These are phyloP conservation scores for Pisolithus albus DNA, from an alignment of 768 basidiomycete genomes.

Conservation along the genomic window DNA sequence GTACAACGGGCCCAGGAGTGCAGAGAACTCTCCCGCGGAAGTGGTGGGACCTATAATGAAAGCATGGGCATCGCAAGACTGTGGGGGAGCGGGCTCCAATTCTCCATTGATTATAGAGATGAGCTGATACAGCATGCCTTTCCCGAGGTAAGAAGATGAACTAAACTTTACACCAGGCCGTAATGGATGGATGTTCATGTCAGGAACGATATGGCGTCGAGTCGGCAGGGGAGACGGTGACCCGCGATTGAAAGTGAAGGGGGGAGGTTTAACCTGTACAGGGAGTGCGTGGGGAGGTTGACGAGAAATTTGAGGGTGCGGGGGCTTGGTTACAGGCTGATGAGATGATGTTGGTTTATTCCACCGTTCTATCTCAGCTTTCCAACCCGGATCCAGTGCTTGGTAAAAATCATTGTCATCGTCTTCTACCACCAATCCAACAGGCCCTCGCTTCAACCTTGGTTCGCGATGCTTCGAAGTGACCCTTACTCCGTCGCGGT, in stretches of 20 bases:
- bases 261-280: slow-evolving; percentile 8
- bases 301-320: slow-evolving; percentile 8
- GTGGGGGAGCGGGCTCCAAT: slow-evolving; percentile 24
- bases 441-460: slow-evolving; percentile 7
- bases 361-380: slow-evolving; percentile 27
- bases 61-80: slow-evolving; percentile 29
- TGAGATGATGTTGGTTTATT: slow-evolving; percentile 16
- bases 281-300: slow-evolving; percentile 11
- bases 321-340: slow-evolving; percentile 5
- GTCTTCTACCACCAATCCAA: slow-evolving; percentile 35
- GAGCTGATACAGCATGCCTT: slow-evolving; percentile 55
- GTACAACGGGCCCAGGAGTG: slow-evolving; percentile 39
- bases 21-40: slow-evolving; percentile 37
- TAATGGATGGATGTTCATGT: slow-evolving; percentile 48
- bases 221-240: slow-evolving; percentile 1
- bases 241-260: slow-evolving; percentile 11
- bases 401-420: slow-evolving; percentile 39
- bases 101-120: slow-evolving; percentile 31
- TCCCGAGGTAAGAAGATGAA: slow-evolving; percentile 47
- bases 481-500: slow-evolving; percentile 33
- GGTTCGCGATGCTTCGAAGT: slow-evolving; percentile 19
- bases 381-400: slow-evolving; percentile 36
- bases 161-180: slow-evolving; percentile 48
- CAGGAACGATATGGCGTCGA: slow-evolving; percentile 29
- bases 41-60: slow-evolving; percentile 40